Evolutionary conservation across 257 asterid genomes (phyloP).

Genomic region (Penstemon eatonii): DNA sequence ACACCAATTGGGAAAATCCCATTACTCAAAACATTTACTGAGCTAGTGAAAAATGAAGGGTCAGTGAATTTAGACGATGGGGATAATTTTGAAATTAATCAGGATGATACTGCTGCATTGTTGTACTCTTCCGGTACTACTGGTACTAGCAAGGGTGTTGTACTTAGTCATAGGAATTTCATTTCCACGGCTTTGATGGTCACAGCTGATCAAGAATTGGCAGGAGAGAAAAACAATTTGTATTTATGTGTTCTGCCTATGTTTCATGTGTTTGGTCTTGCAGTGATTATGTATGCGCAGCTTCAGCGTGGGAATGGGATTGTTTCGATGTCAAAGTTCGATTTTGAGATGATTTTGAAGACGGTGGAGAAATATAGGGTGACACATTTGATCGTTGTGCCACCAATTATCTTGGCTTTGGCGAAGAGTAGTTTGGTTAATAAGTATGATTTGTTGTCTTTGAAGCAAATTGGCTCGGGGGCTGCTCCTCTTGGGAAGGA

Average conservation of each 20-base stretch:
- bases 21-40: slow-evolving; percentile 38
- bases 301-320: slow-evolving; percentile 80
- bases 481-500: slow-evolving; percentile 95
- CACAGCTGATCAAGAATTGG: slow-evolving; percentile 64
- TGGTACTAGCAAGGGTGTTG: slow-evolving; percentile 84
- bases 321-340: slow-evolving; percentile 71
- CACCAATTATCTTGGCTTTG: slow-evolving; percentile 79
- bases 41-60: slow-evolving; percentile 55
- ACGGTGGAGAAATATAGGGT: slow-evolving; percentile 60
- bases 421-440: slow-evolving; percentile 58
- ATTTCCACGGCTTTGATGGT: slow-evolving; percentile 67
- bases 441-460: slow-evolving; percentile 59
- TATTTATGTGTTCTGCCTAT: slow-evolving; percentile 75
- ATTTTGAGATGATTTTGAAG: slow-evolving; percentile 62
- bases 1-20: slow-evolving; percentile 29
- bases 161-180: slow-evolving; percentile 74
- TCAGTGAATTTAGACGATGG: slow-evolving; percentile 34
- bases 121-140: slow-evolving; percentile 95
- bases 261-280: slow-evolving; percentile 91
- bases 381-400: slow-evolving; percentile 84
- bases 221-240: slow-evolving; percentile 54
- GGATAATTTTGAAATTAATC: slow-evolving; percentile 33
- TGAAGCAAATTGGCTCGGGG: slow-evolving; percentile 81
- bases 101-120: slow-evolving; percentile 69
- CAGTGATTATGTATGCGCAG: slow-evolving; percentile 68